Evolutionary conservation across 495 filamentous ascomycete species (phyloP), one percentile per base, ranked within the genome.

Genomic region (Lophium mytilinum): DNA sequence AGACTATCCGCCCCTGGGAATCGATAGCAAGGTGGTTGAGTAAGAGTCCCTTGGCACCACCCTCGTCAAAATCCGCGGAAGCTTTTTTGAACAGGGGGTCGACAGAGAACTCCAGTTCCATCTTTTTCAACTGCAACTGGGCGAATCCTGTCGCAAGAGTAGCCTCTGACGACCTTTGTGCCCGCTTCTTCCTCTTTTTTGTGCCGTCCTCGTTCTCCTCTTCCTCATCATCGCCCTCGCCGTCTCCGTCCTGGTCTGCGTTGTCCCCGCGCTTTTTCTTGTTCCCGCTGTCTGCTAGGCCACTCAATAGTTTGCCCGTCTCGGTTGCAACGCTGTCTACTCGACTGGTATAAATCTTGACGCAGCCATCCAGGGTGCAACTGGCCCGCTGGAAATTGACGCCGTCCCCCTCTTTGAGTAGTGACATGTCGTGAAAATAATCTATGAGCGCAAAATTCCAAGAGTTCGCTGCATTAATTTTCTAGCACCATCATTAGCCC

Each of bases 361-460:
- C 91, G 68, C 93, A 99, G 14, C 93, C 93, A 72, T 99, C 93
- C 19, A 99, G 77, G 9, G 93, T 99, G 71, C 92, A 97, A 75
- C 91, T 96, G 33, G 93, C 93, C 68, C 95, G 94, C 66, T 97
- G 94, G 67, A 99, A 99, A 68, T 99, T 97, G 68, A 99, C 92
- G 11, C 90, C 84, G 55, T 99, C 91, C 37, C 93, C 93, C 67
- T 97, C 94, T 67, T 92, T 93, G 24, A 99, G 78, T 37, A 99
- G 73, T 5, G 90, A 95, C 94, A 99, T 96, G 65, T 99, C 93
- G 66, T 99, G 91, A 67, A 99, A 99, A 70, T 99, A 99, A 70
- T 99, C 93, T 68, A 99, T 99, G 7, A 99, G 80, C 1, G 93
- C 93, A 71, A 99, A 96, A 66, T 97, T 96, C 93, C 93, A 99